Percentiles rank a stretch among this genome's conserved stretches.
phyloP scores from a whole-genome alignment of 1,284 basidiomycete species.

The Xanthoconium separans region DNA sequence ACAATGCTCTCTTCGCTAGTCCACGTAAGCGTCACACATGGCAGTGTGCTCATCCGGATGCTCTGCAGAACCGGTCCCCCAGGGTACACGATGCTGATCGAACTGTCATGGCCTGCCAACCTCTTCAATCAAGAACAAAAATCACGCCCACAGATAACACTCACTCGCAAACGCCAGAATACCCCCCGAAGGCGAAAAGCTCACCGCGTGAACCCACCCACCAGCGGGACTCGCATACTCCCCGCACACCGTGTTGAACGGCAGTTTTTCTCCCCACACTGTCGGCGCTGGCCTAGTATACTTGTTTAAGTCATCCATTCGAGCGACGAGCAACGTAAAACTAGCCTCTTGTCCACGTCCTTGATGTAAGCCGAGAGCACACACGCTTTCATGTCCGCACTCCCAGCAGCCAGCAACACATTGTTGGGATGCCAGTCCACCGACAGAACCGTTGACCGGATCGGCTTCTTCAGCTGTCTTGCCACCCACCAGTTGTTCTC shows the following conservation, averaged over 20 bases:
- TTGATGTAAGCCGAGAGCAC: constrained; percentile 99
- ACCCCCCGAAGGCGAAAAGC: constrained; percentile 94
- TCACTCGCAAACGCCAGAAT: constrained; percentile 88
- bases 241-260: constrained; percentile 97
- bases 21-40: constrained; percentile 83
- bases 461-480: constrained; percentile 96
- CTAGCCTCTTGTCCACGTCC: constrained; percentile 91
- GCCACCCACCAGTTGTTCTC: constrained; percentile 99
- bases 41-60: constrained; percentile 76
- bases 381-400: constrained; percentile 93
- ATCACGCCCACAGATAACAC: constrained; percentile 30
- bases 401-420: constrained; percentile 91
- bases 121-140: constrained; percentile 7
- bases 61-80: constrained; percentile 66
- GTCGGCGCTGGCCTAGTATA: constrained; percentile 74
- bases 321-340: constrained; percentile 3
- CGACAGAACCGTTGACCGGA: constrained; percentile 88
- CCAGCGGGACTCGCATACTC: constrained; percentile 88
- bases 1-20: constrained; percentile 79
- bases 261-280: constrained; percentile 96
- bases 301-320: constrained; percentile 1
- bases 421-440: constrained; percentile 99
- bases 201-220: constrained; percentile 96
- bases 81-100: constrained; percentile 88
- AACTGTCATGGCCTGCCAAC: constrained; percentile 81